A percentile compares a stretch with the other conserved stretches of the same genome.
Evolutionary conservation across 805 yeast species (phyloP).

Genomic region (Nakazawaea peltata): DNA sequence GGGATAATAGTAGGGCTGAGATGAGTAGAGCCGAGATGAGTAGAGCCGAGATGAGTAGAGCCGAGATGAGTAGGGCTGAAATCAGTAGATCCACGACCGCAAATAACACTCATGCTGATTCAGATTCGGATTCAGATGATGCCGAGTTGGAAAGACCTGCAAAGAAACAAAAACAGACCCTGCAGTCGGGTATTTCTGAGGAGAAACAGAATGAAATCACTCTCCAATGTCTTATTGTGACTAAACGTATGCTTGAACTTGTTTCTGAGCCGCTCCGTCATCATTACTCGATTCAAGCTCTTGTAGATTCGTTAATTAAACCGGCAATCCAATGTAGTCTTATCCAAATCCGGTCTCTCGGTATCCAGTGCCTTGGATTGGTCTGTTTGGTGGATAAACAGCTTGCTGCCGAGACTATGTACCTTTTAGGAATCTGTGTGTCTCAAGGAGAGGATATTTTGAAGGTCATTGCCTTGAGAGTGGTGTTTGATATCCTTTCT

Average conservation of each 20-base stretch:
- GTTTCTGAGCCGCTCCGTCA: constrained; percentile 57
- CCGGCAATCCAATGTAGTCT: constrained; percentile 67
- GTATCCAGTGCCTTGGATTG: constrained; percentile 70
- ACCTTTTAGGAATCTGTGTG: constrained; percentile 61
- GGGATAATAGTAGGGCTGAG: no score
- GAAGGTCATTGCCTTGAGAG: constrained; percentile 54
- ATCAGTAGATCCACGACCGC: constrained; percentile 19
- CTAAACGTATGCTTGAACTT: constrained; percentile 62
- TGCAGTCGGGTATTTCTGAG: no score
- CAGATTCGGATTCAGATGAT: constrained; percentile 15
- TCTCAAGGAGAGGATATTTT: constrained; percentile 59
- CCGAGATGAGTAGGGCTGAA: constrained; percentile 12
- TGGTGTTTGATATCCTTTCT: constrained; percentile 71
- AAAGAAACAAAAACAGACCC: constrained; percentile 28
- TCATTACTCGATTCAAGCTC: constrained; percentile 57
- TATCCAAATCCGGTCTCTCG: constrained; percentile 49
- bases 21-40: no score
- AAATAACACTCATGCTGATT: constrained; percentile 16
- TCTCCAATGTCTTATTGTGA: constrained; percentile 57
- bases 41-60: constrained; percentile 11
- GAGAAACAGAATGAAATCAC: constrained; percentile 41
- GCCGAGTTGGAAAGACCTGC: constrained; percentile 24
- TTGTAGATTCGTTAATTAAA: constrained; percentile 67
- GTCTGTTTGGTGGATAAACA: constrained; percentile 65
- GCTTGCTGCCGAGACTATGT: constrained; percentile 57